phyloP scores from a whole-genome alignment of 106 monocot species.

The Dendrobium chrysotoxum region DNA sequence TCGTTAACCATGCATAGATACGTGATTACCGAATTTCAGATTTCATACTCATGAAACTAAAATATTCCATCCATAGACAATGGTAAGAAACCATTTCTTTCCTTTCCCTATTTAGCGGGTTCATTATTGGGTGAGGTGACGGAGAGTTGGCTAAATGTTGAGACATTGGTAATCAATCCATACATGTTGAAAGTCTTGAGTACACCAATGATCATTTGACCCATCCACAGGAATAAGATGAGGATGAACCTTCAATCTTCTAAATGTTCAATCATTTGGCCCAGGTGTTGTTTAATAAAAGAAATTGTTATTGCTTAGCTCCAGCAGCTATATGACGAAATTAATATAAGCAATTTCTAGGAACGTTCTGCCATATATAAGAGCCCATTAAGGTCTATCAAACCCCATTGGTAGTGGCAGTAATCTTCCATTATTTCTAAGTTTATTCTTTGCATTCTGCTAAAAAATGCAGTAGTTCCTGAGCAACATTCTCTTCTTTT shows the following conservation, averaged over 20 bases:
- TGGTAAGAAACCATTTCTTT: neutral
- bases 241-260: neutral
- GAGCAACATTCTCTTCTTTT: neutral
- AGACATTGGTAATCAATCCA: neutral
- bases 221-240: neutral
- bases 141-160: neutral
- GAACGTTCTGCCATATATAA: neutral
- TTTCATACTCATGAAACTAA: neutral
- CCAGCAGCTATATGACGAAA: neutral
- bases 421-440: neutral
- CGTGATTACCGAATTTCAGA: constrained; percentile 3
- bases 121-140: neutral
- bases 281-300: neutral
- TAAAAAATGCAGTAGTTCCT: neutral
- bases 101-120: neutral
- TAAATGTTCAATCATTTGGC: neutral
- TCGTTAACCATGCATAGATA: neutral
- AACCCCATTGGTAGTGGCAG: neutral
- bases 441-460: neutral
- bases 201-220: neutral
- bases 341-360: neutral
- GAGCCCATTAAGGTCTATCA: neutral
- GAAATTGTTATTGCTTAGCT: neutral
- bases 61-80: neutral
- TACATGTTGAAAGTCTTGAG: neutral